Conservation (phyloP, 208 protist genomes). For the Polymyxa betae region DNA sequence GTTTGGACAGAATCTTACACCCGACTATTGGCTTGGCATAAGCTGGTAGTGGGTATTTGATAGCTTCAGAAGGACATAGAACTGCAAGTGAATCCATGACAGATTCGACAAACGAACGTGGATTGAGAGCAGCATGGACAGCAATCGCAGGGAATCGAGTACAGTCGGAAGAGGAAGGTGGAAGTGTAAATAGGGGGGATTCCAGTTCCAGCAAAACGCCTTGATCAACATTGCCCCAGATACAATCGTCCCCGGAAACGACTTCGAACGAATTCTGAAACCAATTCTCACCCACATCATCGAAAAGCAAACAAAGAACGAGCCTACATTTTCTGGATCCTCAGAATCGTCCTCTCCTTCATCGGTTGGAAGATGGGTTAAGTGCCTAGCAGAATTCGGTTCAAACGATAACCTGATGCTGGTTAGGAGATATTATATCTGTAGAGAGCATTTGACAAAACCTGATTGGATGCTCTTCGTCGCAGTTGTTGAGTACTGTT, state of each 20-base stretch:
- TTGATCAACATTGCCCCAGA: background rate
- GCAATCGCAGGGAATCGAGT: background rate
- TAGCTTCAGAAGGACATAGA: background rate
- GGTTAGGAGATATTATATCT: background rate
- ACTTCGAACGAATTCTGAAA: background rate
- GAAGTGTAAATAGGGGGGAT: background rate
- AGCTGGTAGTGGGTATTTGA: background rate
- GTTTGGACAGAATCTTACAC: background rate
- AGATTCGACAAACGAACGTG: background rate
- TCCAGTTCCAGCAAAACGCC: background rate
- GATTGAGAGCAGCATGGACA: background rate
- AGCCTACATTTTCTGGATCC: background rate
- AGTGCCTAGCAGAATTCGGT: background rate
- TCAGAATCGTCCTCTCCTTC: conserved; percentile 6
- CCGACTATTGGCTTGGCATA: background rate
- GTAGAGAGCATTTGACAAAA: background rate
- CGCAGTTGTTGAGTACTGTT: background rate
- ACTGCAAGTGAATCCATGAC: background rate
- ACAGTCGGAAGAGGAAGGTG: background rate
- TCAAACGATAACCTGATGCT: background rate
- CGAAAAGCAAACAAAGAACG: background rate
- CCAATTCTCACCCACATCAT: background rate
- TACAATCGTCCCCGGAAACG: background rate
- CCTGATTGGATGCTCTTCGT: background rate
- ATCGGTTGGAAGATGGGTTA: background rate